A percentile compares a stretch with the other conserved stretches of the same genome.
phyloP scores from a whole-genome alignment of 2,329 filamentous ascomycete species.

The Neonectria hederae region DNA sequence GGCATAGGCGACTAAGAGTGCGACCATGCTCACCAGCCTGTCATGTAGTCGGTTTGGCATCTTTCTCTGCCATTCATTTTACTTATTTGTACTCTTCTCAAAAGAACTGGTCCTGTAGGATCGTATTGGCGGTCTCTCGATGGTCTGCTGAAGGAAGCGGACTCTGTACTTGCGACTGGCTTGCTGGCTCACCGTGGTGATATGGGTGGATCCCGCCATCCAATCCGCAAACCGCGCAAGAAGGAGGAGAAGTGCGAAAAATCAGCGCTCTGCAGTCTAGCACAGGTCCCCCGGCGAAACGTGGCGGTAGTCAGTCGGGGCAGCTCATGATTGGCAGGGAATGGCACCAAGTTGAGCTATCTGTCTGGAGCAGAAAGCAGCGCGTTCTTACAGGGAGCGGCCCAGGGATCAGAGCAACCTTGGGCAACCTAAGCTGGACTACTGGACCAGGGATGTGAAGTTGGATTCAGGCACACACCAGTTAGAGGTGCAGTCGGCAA shows the following conservation, averaged over 20 bases:
- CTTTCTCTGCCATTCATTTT: slow-evolving; percentile 16
- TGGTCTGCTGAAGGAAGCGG: slow-evolving; percentile 1
- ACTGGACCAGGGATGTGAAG: slow-evolving; percentile 29
- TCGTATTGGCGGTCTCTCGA: neutral
- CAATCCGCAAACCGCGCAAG: slow-evolving; percentile 38
- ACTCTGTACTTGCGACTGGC: neutral
- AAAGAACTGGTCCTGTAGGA: slow-evolving; percentile 7
- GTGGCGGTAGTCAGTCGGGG: slow-evolving; percentile 30
- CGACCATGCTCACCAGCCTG: neutral
- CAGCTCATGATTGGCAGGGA: slow-evolving; percentile 34
- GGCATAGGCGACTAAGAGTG: neutral
- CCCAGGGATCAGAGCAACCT: slow-evolving; percentile 27
- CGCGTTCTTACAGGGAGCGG: slow-evolving; percentile 33
- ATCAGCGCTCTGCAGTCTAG: slow-evolving; percentile 24
- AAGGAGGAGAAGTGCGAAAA: slow-evolving; percentile 31
- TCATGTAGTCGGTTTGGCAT: neutral
- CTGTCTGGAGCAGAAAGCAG: slow-evolving; percentile 24
- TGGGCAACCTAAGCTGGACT: slow-evolving; percentile 9
- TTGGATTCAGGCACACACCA: slow-evolving; percentile 41
- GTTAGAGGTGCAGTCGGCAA: slow-evolving; percentile 36
- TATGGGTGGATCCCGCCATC: slow-evolving; percentile 29
- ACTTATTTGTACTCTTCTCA: neutral
- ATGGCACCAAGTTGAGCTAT: neutral
- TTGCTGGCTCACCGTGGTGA: slow-evolving; percentile 13
- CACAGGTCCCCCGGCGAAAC: slow-evolving; percentile 27